phyloP scores from a whole-genome alignment of 179 eudicot genomes.

The Silene vulgaris region DNA sequence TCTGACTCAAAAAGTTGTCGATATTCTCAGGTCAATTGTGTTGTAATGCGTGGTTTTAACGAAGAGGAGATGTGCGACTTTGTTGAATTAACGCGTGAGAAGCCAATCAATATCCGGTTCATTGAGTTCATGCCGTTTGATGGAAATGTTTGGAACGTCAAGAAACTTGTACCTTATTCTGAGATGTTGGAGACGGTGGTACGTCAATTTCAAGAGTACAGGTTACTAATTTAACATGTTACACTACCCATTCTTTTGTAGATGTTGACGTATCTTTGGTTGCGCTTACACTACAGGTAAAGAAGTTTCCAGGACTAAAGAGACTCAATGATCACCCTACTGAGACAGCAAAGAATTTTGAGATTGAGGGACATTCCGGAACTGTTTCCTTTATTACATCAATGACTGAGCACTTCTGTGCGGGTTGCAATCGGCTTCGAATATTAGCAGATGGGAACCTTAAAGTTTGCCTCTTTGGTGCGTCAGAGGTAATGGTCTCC shows the following conservation, averaged over 20 bases:
- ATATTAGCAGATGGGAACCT: constrained; percentile 96
- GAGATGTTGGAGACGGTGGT: constrained; percentile 84
- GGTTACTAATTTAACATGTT: not conserved
- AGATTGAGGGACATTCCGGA: constrained; percentile 77
- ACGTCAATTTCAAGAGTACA: constrained; percentile 26
- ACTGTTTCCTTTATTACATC: constrained; percentile 93
- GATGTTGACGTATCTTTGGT: not conserved
- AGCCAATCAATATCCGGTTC: constrained; percentile 78
- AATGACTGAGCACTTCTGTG: constrained; percentile 96
- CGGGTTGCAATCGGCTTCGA: constrained; percentile 87
- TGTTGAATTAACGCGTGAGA: constrained; percentile 78
- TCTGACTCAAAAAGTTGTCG: not conserved
- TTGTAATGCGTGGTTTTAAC: constrained; percentile 93
- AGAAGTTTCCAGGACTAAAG: constrained; percentile 46
- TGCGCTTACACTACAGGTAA: constrained; percentile 35
- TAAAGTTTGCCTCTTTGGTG: constrained; percentile 95
- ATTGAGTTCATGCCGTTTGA: constrained; percentile 99
- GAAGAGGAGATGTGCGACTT: constrained; percentile 96
- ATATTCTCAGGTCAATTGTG: constrained; percentile 70
- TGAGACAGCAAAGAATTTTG: constrained; percentile 93
- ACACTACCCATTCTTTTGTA: not conserved
- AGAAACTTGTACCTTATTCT: constrained; percentile 79
- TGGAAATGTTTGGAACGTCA: constrained; percentile 96
- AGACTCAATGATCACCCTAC: constrained; percentile 67
- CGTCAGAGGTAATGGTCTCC: constrained; percentile 66